Conservation (phyloP, 495 filamentous ascomycete genomes). For the Neurospora terricola region DNA sequence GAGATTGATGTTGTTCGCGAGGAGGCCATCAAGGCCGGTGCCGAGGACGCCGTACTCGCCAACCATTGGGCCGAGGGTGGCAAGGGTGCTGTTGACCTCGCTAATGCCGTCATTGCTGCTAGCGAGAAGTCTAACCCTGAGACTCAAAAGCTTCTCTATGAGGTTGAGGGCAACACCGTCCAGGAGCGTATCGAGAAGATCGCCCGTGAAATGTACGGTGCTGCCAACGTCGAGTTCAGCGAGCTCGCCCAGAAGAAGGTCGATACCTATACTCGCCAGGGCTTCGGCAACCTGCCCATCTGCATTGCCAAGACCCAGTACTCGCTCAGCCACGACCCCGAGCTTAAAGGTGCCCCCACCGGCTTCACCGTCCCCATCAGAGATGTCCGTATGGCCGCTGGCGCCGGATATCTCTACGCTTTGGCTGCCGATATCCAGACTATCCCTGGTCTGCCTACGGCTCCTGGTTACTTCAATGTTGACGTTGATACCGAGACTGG, state of each 20-base stretch:
- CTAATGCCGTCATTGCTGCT: conserved; percentile 74
- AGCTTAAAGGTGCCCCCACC: conserved; percentile 90
- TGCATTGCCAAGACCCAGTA: conserved; percentile 99
- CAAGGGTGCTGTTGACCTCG: conserved; percentile 80
- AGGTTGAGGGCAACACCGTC: conserved; percentile 58
- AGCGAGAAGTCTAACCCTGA: conserved; percentile 61
- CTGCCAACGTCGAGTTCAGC: conserved; percentile 81
- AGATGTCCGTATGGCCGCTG: conserved; percentile 88
- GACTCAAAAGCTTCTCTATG: conserved; percentile 83
- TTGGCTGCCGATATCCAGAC: conserved; percentile 97
- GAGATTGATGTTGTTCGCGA: conserved; percentile 83
- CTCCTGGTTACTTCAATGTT: conserved; percentile 92
- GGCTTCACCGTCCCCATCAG: conserved; percentile 94
- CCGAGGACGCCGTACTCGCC: conserved; percentile 84
- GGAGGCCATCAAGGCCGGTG: conserved; percentile 85
- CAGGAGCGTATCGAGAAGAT: conserved; percentile 90
- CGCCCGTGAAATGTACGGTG: conserved; percentile 88
- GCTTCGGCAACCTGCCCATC: conserved; percentile 84
- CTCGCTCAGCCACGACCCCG: conserved; percentile 86
- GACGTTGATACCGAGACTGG: conserved; percentile 90
- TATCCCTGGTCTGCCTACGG: conserved; percentile 90
- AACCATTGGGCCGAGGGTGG: conserved; percentile 98
- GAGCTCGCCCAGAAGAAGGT: conserved; percentile 93
- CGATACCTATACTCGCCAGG: conserved; percentile 86
- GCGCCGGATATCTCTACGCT: conserved; percentile 90